Conservation (phyloP, 768 basidiomycete genomes). For the Harrya chromipes region DNA sequence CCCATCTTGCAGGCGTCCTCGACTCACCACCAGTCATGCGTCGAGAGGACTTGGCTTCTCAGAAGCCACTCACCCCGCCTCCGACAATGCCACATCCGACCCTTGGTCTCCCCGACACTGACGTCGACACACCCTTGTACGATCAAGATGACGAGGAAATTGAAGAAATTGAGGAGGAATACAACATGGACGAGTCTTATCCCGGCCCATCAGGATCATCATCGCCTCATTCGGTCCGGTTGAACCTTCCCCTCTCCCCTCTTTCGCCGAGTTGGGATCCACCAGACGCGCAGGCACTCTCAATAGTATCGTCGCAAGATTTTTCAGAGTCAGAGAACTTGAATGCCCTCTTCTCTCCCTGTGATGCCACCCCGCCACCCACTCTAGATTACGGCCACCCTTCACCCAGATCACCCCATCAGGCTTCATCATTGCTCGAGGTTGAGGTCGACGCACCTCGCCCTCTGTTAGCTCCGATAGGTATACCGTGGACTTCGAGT, state of each 20-base stretch:
- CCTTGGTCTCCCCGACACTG: conserved; percentile 36
- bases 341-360: conserved; percentile 20
- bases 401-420: conserved; percentile 13
- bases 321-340: conserved; percentile 15
- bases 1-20: conserved; percentile 31
- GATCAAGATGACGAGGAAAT: conserved; percentile 12
- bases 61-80: conserved; percentile 41
- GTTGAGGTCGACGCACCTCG: conserved; percentile 19
- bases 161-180: conserved; percentile 18
- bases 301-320: conserved; percentile 15
- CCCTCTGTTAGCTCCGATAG: conserved; percentile 20
- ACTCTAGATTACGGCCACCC: conserved; percentile 12
- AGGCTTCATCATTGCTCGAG: conserved; percentile 25
- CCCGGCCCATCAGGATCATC: conserved; percentile 9
- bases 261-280: conserved; percentile 35
- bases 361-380: conserved; percentile 8
- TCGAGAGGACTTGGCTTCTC: conserved; percentile 27
- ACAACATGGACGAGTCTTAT: conserved; percentile 21
- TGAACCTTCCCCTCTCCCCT: conserved; percentile 30
- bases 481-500: conserved; percentile 23
- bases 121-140: conserved; percentile 18
- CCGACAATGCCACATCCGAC: conserved; percentile 39
- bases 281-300: conserved; percentile 8
- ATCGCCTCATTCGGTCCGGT: conserved; percentile 14
- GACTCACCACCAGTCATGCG: conserved; percentile 36